A percentile compares a stretch with the other conserved stretches of the same genome.
These are phyloP conservation scores for Hanseniaspora thailandica DNA, from an alignment of 805 yeast species.

Conservation along the genomic window DNA sequence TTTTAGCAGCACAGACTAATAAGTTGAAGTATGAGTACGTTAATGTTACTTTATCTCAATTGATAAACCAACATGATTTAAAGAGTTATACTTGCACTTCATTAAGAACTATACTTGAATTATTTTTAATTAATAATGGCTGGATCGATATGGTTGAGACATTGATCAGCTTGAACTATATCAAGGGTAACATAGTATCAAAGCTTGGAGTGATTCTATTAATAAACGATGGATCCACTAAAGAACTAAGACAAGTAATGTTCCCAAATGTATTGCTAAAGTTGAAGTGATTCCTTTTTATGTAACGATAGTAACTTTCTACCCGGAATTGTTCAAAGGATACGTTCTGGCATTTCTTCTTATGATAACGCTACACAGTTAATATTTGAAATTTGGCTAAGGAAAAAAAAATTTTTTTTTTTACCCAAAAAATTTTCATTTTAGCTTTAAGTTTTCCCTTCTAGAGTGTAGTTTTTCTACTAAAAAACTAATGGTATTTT, in stretches of 20 bases:
- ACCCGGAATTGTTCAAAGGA: no score
- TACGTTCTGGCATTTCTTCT: no score
- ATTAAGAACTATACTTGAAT: not conserved
- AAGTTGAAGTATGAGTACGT: constrained; percentile 24
- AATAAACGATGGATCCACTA: constrained; percentile 5
- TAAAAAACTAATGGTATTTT: no score
- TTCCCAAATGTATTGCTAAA: constrained; percentile 6
- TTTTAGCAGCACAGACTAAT: constrained; percentile 21
- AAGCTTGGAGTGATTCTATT: not conserved
- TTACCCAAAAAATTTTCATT: no score
- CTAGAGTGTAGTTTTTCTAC: no score
- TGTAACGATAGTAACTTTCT: no score
- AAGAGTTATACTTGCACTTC: not conserved
- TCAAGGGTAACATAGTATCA: constrained; percentile 6
- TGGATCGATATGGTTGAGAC: constrained; percentile 13
- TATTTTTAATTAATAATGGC: not conserved
- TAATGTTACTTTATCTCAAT: not conserved
- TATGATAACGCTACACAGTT: no score
- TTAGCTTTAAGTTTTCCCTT: no score
- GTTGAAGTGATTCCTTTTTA: not conserved
- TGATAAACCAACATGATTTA: not conserved
- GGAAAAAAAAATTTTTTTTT: no score
- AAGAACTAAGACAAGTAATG: not conserved
- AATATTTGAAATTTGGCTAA: no score
- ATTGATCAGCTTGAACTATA: constrained; percentile 1